phyloP scores from a whole-genome alignment of 108 stramenopile genomes.

The Skeletonema potamos region DNA sequence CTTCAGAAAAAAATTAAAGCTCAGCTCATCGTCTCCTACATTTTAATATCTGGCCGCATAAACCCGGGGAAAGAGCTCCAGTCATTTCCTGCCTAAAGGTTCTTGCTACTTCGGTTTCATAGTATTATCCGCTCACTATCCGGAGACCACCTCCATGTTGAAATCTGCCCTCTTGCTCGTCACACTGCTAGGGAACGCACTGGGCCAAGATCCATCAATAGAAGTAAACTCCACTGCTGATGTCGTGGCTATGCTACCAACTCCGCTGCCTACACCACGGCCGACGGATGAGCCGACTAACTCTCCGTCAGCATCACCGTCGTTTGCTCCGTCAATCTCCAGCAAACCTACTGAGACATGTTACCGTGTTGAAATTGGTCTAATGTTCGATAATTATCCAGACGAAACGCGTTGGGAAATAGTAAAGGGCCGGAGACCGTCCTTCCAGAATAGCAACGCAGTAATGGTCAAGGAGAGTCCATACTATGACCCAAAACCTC shows the following conservation, averaged over 20 bases:
- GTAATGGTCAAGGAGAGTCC: constrained; percentile 17
- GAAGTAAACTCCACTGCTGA: neutral
- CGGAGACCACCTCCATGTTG: no score
- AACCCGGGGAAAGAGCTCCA: no score
- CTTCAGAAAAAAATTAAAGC: no score
- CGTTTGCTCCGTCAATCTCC: neutral
- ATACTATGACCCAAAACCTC: constrained; percentile 25
- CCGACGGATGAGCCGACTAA: neutral
- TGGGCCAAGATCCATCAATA: neutral
- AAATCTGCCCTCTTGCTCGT: neutral
- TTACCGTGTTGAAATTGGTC: constrained; percentile 34
- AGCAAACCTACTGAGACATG: constrained; percentile 9
- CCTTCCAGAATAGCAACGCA: constrained; percentile 21
- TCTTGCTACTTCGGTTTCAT: no score
- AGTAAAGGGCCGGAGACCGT: constrained; percentile 19
- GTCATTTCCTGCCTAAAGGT: no score
- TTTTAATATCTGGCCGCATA: no score
- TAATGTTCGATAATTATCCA: constrained; percentile 34
- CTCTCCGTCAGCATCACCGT: neutral
- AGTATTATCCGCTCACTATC: no score
- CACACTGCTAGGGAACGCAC: neutral
- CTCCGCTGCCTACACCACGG: neutral
- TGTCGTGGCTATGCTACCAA: neutral
- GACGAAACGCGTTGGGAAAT: constrained; percentile 39
- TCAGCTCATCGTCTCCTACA: no score